These are phyloP conservation scores for Trichoderma semiorbis DNA, from an alignment of 2,329 filamentous ascomycete genomes.

Conservation along the genomic window DNA sequence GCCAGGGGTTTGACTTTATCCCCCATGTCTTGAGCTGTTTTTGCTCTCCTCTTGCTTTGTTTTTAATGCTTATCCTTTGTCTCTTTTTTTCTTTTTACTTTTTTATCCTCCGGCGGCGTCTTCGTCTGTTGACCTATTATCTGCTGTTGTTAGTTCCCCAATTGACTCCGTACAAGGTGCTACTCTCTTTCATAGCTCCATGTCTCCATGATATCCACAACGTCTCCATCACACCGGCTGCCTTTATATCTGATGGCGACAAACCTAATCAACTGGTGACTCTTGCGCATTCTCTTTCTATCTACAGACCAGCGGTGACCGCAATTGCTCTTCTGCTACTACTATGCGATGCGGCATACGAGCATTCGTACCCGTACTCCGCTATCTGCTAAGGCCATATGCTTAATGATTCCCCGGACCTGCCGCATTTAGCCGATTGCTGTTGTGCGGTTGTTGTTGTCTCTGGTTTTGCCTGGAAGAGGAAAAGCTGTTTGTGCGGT, in stretches of 20 bases:
- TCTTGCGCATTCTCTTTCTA: not conserved
- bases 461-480: not conserved
- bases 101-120: not conserved
- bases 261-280: not conserved
- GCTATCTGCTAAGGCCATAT: not conserved
- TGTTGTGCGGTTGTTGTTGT: not conserved
- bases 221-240: conserved; percentile 6
- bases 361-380: not conserved
- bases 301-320: conserved; percentile 3
- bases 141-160: not conserved
- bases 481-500: not conserved
- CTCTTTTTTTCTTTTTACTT: not conserved
- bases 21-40: not conserved
- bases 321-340: not conserved
- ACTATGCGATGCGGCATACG: not conserved
- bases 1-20: not conserved
- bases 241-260: conserved; percentile 10
- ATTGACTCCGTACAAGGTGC: conserved; percentile 9
- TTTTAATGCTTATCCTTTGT: not conserved
- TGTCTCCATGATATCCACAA: conserved; percentile 13
- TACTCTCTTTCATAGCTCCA: conserved; percentile 2
- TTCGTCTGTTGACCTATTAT: not conserved
- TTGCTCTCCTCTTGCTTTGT: not conserved
- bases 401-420: conserved; percentile 14
- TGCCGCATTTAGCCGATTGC: conserved; percentile 16